Evolutionary conservation across 257 asterid species (phyloP), one percentile per base, ranked within the genome.

Genomic region (Solanum lignicaule): DNA sequence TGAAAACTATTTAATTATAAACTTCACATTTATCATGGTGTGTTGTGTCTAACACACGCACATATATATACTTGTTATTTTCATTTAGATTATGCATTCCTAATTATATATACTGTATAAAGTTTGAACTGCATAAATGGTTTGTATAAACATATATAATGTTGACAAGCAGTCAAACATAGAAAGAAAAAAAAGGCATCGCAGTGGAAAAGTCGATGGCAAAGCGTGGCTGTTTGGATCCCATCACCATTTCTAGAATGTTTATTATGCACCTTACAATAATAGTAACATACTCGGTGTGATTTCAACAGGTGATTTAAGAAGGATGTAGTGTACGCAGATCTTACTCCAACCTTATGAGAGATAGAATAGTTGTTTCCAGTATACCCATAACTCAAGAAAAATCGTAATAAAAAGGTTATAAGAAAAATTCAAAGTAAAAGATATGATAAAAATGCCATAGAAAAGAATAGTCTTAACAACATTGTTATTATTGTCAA

Each of bases 351-450:
- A 4, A 9, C 0, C 6, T 4, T 10, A 9, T 23, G 3, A 62
- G 20, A 66, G 20, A 2, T 27, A 27, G 0, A 5, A 4, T 12
- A 6, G 2, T 3, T 66, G 2, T 66, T 66, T 27, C 0, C 2
- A 1, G 0, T 6, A 66, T 5, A n/a, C 4, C 1, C 4, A 2
- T 2, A 0, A 13, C 9, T 25, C 2, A 11, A 65, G 1, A 65
- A 11, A 65, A 65, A 25, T 1, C 0, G 2, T 68, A 27, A 27
- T 27, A 27, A 68, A 68, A 29, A 6, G 33, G 2, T 65, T 65
- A 60, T 9, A 62, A 27, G 20, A 13, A 6, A 68, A 13, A 68
- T 68, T 1, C 11, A 68, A 68, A 68, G 11, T 68, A 29, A 68
- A 27, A 68, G 9, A 1, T 68, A 27, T 27, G 11, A 25, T 13